These are phyloP conservation scores for Boletus semigastroideus DNA, from an alignment of 1,284 basidiomycete species.

Conservation along the genomic window DNA sequence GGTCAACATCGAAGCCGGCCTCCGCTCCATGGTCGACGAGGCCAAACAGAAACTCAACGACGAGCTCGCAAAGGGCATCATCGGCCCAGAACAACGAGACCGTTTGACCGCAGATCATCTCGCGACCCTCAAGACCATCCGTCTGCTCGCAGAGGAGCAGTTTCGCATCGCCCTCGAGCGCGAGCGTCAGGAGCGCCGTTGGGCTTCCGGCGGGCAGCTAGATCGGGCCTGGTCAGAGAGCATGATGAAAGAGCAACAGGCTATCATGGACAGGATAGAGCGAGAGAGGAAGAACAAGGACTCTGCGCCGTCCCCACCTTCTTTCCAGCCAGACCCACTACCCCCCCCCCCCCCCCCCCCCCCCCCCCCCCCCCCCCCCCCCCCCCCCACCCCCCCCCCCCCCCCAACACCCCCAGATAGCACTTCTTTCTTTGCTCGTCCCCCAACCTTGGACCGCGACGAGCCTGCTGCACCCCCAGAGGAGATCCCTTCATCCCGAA, in stretches of 20 bases:
- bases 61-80: slow-evolving; percentile 35
- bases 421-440: slow-evolving; percentile 15
- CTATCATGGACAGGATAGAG: slow-evolving; percentile 40
- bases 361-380: background rate
- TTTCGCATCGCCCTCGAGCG: slow-evolving; percentile 40
- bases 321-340: slow-evolving; percentile 6
- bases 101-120: slow-evolving; percentile 39
- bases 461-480: slow-evolving; percentile 19
- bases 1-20: slow-evolving; percentile 42
- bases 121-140: slow-evolving; percentile 39
- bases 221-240: slow-evolving; percentile 37
- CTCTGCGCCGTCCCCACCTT: background rate
- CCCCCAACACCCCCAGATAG: background rate
- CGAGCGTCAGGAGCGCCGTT: slow-evolving; percentile 43
- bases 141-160: slow-evolving; percentile 40
- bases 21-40: slow-evolving; percentile 47
- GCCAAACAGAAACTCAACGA: slow-evolving; percentile 44
- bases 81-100: slow-evolving; percentile 32
- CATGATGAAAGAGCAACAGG: slow-evolving; percentile 43
- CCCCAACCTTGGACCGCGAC: slow-evolving; percentile 18
- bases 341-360: background rate
- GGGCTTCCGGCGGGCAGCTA: slow-evolving; percentile 38
- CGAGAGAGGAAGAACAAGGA: slow-evolving; percentile 25
- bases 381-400: background rate
- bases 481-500: slow-evolving; percentile 17